Evolutionary conservation across 306 rosid species (phyloP).

Genomic region (Acacia acuminata): DNA sequence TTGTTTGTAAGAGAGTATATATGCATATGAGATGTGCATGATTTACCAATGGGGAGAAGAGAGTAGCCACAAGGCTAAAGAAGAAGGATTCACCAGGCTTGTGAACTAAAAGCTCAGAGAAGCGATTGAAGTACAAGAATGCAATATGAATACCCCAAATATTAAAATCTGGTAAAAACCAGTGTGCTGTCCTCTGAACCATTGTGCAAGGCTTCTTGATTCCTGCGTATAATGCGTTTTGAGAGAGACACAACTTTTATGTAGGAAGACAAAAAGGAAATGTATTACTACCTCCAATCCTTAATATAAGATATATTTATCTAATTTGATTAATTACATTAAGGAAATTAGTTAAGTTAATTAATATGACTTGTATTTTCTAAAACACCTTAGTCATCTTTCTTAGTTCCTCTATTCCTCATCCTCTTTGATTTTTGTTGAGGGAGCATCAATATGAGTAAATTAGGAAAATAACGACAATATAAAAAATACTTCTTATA

Average conservation of each 20-base stretch:
- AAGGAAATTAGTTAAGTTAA: no score
- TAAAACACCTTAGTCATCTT: no score
- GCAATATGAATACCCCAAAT: slow-evolving; percentile 42
- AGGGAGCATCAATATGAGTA: no score
- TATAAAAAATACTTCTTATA: no score
- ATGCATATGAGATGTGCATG: background rate
- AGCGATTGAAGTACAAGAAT: slow-evolving; percentile 45
- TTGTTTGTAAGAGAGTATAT: background rate
- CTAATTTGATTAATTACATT: no score
- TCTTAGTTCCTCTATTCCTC: no score
- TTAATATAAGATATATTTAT: no score
- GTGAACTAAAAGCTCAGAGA: slow-evolving; percentile 52
- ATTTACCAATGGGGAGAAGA: slow-evolving; percentile 59
- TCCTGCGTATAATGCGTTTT: slow-evolving; percentile 27
- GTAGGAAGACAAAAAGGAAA: background rate
- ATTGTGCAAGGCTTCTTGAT: slow-evolving; percentile 48
- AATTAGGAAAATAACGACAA: no score
- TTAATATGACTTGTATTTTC: no score
- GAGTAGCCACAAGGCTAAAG: slow-evolving; percentile 40
- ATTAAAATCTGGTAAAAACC: slow-evolving; percentile 40
- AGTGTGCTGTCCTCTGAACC: slow-evolving; percentile 40
- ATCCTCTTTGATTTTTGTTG: no score
- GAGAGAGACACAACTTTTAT: background rate
- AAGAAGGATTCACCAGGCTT: slow-evolving; percentile 53
- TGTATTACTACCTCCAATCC: rapidly evolving